phyloP scores from a whole-genome alignment of 345 rosid species.

The Arabis hirsuta region DNA sequence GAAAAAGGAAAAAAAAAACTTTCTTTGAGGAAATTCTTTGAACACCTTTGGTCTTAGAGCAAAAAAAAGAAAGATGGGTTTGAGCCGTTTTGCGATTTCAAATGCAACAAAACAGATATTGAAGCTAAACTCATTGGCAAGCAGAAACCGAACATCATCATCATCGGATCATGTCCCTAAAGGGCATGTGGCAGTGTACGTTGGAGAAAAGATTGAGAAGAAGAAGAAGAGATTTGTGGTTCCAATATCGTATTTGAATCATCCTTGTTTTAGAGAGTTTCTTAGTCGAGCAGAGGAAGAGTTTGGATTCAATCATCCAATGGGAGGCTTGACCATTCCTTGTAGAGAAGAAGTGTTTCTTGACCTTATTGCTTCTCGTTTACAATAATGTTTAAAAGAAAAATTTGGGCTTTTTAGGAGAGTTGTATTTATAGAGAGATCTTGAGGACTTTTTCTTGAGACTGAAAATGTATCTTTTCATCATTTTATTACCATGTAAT shows the following conservation, averaged over 20 bases:
- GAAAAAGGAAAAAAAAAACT: neutral
- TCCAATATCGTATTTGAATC: conserved; percentile 51
- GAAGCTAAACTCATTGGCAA: conserved; percentile 40
- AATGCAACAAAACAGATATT: conserved; percentile 41
- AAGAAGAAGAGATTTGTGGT: conserved; percentile 51
- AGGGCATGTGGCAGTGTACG: conserved; percentile 54
- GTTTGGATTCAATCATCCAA: conserved; percentile 56
- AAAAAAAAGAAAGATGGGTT: conserved; percentile 36
- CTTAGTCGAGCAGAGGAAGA: conserved; percentile 57
- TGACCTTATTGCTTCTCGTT: conserved; percentile 42
- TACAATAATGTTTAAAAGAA: conserved; percentile 2
- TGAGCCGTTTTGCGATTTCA: conserved; percentile 38
- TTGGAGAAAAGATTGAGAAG: conserved; percentile 49
- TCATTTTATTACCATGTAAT: conserved; percentile 22
- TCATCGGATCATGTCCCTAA: conserved; percentile 51
- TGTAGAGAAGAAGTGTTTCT: conserved; percentile 50
- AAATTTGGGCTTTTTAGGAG: neutral
- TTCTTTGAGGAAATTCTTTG: neutral
- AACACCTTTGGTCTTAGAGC: conserved; percentile 2
- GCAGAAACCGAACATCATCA: conserved; percentile 37
- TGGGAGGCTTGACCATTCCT: conserved; percentile 57
- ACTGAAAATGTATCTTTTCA: conserved; percentile 28
- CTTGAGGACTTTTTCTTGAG: conserved; percentile 21
- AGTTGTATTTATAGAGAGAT: conserved; percentile 9
- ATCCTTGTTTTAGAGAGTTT: conserved; percentile 51